Evolutionary conservation across 2,329 filamentous ascomycete species (phyloP).

Genomic region (Ustulina deusta): DNA sequence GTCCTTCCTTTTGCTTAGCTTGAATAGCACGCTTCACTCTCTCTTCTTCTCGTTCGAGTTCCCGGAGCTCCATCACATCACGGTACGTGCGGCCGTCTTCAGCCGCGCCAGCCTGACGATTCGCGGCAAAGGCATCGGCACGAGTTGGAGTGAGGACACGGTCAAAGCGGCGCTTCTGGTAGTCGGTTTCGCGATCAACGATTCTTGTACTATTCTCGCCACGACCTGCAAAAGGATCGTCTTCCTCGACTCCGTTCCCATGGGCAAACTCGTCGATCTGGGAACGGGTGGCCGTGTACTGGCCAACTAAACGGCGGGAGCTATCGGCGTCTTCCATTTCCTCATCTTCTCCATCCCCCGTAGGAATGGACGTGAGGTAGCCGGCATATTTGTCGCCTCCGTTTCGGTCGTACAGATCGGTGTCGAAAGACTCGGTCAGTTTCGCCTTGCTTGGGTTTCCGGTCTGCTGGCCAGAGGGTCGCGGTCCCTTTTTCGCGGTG

Average conservation of each 20-base stretch:
- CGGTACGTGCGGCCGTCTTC: slow-evolving; percentile 85
- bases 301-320: slow-evolving; percentile 84
- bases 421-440: slow-evolving; percentile 90
- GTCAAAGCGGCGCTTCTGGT: slow-evolving; percentile 95
- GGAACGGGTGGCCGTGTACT: slow-evolving; percentile 92
- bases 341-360: slow-evolving; percentile 80
- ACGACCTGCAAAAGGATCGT: slow-evolving; percentile 85
- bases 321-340: slow-evolving; percentile 80
- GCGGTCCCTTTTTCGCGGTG: slow-evolving; percentile 83
- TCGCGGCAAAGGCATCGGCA: slow-evolving; percentile 85
- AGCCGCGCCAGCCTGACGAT: slow-evolving; percentile 73
- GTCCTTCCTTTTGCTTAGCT: slow-evolving; percentile 74
- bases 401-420: slow-evolving; percentile 84
- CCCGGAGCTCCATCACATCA: slow-evolving; percentile 89
- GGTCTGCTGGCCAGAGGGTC: slow-evolving; percentile 82
- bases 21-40: slow-evolving; percentile 84
- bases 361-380: slow-evolving; percentile 90
- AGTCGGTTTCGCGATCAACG: slow-evolving; percentile 92
- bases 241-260: slow-evolving; percentile 88
- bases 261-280: slow-evolving; percentile 95
- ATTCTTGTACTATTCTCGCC: slow-evolving; percentile 92
- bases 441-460: slow-evolving; percentile 90
- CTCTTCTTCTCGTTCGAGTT: slow-evolving; percentile 93
- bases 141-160: slow-evolving; percentile 87
- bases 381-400: slow-evolving; percentile 85